Conservation (phyloP, 1,284 basidiomycete species). For the Puccinia coronata region DNA sequence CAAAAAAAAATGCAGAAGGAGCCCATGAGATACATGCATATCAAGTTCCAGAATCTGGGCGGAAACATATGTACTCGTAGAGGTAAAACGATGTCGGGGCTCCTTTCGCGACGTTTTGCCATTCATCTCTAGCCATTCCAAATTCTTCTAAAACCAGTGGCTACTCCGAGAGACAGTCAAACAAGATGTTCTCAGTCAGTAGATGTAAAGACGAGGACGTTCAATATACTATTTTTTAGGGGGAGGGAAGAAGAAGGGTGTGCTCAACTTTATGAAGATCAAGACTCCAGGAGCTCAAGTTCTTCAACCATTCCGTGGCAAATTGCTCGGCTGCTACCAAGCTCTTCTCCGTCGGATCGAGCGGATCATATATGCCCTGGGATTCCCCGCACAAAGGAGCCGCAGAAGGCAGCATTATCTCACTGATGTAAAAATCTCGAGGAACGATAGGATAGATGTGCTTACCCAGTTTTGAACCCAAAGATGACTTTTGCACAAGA, state of each 20-base stretch:
- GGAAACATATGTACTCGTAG: constrained; percentile 40
- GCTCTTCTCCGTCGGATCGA: constrained; percentile 50
- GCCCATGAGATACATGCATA: background rate
- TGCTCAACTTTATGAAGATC: constrained; percentile 45
- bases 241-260: too few species aligned
- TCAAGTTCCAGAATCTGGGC: background rate
- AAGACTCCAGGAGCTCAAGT: constrained; percentile 44
- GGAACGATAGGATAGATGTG: background rate
- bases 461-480: constrained; percentile 50
- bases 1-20: background rate
- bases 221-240: background rate
- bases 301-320: constrained; percentile 51
- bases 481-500: constrained; percentile 31
- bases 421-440: too few species aligned
- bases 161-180: constrained; percentile 42
- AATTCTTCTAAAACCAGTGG: constrained; percentile 55
- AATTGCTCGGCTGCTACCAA: constrained; percentile 51
- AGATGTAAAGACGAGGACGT: too few species aligned
- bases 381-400: background rate
- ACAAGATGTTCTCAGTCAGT: background rate
- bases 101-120: constrained; percentile 51
- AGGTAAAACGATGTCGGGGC: constrained; percentile 44
- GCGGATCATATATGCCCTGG: constrained; percentile 54
- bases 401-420: too few species aligned
- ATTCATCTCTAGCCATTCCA: constrained; percentile 55